Conservation (phyloP, 2,329 filamentous ascomycete genomes). For the Fusarium udum region DNA sequence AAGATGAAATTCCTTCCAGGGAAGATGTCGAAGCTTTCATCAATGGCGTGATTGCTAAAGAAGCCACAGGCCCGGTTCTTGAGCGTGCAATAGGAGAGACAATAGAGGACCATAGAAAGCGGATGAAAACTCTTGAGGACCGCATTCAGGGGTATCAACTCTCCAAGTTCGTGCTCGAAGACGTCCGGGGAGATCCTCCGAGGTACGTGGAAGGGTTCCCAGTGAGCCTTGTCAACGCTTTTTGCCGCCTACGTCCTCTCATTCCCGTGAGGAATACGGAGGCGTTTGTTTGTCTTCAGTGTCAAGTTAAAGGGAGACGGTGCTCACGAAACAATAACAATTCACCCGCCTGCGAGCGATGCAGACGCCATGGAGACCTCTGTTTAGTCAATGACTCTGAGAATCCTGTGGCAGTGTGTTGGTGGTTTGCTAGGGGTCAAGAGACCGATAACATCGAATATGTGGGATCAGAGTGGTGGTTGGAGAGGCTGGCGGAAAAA, state of each 20-base stretch:
- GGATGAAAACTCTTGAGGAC: slow-evolving; percentile 25
- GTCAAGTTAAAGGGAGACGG: slow-evolving; percentile 26
- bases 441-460: not conserved
- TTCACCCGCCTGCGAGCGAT: slow-evolving; percentile 31
- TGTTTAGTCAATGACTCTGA: slow-evolving; percentile 54
- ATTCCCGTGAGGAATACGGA: not conserved
- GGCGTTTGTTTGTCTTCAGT: slow-evolving; percentile 38
- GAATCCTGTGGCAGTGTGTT: slow-evolving; percentile 57
- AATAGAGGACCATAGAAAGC: not conserved
- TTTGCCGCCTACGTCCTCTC: slow-evolving; percentile 28
- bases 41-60: slow-evolving; percentile 10
- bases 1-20: not conserved
- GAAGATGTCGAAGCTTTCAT: slow-evolving; percentile 21
- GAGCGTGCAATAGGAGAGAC: slow-evolving; percentile 8
- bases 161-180: slow-evolving; percentile 4
- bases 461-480: slow-evolving; percentile 3
- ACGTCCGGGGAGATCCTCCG: slow-evolving; percentile 4
- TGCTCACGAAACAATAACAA: slow-evolving; percentile 38
- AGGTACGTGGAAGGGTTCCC: slow-evolving; percentile 46
- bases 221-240: slow-evolving; percentile 20
- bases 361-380: slow-evolving; percentile 36
- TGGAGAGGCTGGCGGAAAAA: slow-evolving; percentile 1
- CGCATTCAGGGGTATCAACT: slow-evolving; percentile 11
- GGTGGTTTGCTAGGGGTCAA: slow-evolving; percentile 3
- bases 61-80: not conserved